Evolutionary conservation across 2,329 filamentous ascomycete species (phyloP).

Genomic region (Berkeleyomyces rouxiae): DNA sequence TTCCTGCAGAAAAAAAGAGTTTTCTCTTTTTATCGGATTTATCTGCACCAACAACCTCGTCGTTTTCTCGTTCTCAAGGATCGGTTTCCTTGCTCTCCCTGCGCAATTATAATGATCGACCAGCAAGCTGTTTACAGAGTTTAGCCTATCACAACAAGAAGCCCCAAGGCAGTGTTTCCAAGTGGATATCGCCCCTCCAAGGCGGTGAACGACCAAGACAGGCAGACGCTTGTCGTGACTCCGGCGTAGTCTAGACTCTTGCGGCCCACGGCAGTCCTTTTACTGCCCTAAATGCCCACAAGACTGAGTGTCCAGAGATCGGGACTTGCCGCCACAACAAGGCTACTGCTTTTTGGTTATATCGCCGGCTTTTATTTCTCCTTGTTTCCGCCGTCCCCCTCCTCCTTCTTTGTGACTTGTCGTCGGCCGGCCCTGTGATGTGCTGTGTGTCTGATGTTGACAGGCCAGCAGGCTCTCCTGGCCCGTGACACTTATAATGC

Average conservation of each 20-base stretch:
- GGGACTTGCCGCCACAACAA: not conserved
- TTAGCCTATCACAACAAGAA: too few species aligned
- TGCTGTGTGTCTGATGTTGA: not conserved
- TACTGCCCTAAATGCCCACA: too few species aligned
- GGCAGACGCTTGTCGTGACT: not conserved
- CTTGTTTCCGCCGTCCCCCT: not conserved
- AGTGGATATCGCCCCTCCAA: too few species aligned
- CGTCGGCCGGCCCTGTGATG: not conserved
- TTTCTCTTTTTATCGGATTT: too few species aligned
- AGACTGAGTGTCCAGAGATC: not conserved
- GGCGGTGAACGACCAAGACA: too few species aligned
- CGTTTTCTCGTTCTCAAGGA: too few species aligned
- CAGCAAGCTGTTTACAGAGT: too few species aligned
- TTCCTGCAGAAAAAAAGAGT: not conserved
- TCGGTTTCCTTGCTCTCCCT: too few species aligned
- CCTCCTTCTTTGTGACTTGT: not conserved
- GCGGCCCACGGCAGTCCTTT: too few species aligned
- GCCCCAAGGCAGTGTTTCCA: too few species aligned
- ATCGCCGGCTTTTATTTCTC: not conserved
- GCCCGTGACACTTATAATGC: not conserved
- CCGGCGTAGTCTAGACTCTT: not conserved
- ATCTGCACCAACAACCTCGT: too few species aligned
- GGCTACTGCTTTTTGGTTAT: not conserved
- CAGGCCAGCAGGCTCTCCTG: not conserved
- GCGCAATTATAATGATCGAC: too few species aligned